Percentiles rank a stretch among this genome's conserved stretches.
Conservation (phyloP, 768 basidiomycete species). For the Jaapia argillacea region DNA sequence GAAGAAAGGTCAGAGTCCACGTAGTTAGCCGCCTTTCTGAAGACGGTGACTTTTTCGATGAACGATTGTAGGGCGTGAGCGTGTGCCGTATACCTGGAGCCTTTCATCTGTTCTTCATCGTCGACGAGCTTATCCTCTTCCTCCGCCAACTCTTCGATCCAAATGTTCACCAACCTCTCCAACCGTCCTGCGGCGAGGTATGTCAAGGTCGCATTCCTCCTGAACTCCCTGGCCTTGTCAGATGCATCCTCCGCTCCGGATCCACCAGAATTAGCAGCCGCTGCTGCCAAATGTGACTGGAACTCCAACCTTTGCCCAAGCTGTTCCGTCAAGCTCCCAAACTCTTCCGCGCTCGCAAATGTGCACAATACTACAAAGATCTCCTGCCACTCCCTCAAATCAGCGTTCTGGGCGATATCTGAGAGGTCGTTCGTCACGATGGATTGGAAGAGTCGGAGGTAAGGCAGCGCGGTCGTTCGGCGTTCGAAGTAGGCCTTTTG, state of each 20-base stretch:
- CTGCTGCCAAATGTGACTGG: constrained; percentile 53
- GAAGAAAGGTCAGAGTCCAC: constrained; percentile 57
- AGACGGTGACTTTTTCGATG: constrained; percentile 93
- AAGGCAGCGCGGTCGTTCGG: constrained; percentile 65
- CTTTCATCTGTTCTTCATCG: constrained; percentile 27
- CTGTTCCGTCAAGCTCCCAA: constrained; percentile 80
- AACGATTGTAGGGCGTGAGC: constrained; percentile 86
- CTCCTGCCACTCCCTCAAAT: constrained; percentile 90
- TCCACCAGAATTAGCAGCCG: too few relatives aligned
- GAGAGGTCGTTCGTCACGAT: constrained; percentile 87
- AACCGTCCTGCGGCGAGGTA: constrained; percentile 87
- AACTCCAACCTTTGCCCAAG: constrained; percentile 87
- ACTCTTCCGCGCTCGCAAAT: constrained; percentile 80
- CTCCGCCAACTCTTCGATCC: constrained; percentile 83
- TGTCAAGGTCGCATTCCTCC: constrained; percentile 86
- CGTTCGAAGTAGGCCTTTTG: constrained; percentile 92
- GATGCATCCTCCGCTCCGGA: constrained; percentile 34
- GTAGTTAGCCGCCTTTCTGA: constrained; percentile 79
- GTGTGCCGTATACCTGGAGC: constrained; percentile 67
- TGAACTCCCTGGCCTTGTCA: constrained; percentile 38
- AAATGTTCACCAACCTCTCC: constrained; percentile 83
- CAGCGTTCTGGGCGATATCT: constrained; percentile 95
- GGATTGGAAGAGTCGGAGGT: constrained; percentile 89
- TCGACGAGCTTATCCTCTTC: constrained; percentile 55
- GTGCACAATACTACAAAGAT: constrained; percentile 96